Evolutionary conservation across 2,329 filamentous ascomycete genomes (phyloP), one percentile per base, ranked within the genome.

Genomic region (Penicillium sp.): DNA sequence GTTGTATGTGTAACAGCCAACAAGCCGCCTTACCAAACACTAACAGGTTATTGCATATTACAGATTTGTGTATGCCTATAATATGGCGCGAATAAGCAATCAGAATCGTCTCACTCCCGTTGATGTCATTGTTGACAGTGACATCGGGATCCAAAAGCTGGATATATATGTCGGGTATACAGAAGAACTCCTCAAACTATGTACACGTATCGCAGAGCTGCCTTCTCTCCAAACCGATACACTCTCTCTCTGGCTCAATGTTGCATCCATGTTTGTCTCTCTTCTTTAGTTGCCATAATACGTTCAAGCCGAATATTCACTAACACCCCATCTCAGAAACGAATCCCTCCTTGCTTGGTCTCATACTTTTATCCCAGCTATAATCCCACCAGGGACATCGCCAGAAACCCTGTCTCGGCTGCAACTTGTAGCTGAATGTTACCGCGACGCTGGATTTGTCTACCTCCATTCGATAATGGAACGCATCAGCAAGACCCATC

Each of bases 151-250:
- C 29, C 68, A 62, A 11, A 70, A 66, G 51, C 55, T 74, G 7
- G 71, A 73, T 44, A 71, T 71, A 23, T 74, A 74, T 46, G 63
- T 73, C 34, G 71, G 71, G 2, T 74, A 72, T 47, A 73, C 70
- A 0, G 71, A 74, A 49, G 66, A 71, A 14, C 59, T 73, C 3
- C 61, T 74, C 23, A 68, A 69, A 52, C 53, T 70, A 27, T 74
- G 70, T 45, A 63, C 68, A 9, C 59, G 63, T 19, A 72, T 72
- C 23, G 64, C 70, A 7, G 66, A 72, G 35, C 57, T 74, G 8
- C 68, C 66, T 38, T 58, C 53, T 1, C 30, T 69, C 9, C 43
- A 53, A 44, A 47, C 47, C 4, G 61, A 71, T 48, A 49, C 26
- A 5, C 29, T 66, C 7, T 62, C 67, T 14, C 52, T 73, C 11